These are phyloP conservation scores for Diophrys appendiculata DNA, from an alignment of 73 alveolate species.

Conservation along the genomic window DNA sequence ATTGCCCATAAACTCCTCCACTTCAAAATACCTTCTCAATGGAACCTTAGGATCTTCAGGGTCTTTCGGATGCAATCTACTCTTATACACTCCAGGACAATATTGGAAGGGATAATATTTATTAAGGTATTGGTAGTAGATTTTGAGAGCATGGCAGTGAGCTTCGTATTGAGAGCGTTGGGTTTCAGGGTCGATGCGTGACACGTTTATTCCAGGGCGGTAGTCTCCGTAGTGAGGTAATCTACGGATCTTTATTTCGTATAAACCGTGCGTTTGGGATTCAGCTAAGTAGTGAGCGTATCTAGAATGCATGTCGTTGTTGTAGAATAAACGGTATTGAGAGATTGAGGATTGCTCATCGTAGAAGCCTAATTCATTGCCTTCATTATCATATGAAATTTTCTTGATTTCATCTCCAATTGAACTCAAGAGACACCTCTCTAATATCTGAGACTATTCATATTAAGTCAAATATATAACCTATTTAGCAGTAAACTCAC, in stretches of 20 bases:
- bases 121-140: slow-evolving; percentile 28
- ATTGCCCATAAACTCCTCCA: slow-evolving; percentile 49
- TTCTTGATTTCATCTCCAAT: slow-evolving; percentile 36
- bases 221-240: slow-evolving; percentile 43
- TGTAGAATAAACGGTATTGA: slow-evolving; percentile 21
- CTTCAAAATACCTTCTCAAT: slow-evolving; percentile 40
- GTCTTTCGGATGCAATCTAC: slow-evolving; percentile 22
- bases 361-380: slow-evolving; percentile 1
- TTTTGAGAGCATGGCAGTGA: slow-evolving; percentile 22
- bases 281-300: slow-evolving; percentile 41
- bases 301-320: slow-evolving; percentile 4
- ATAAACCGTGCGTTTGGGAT: slow-evolving; percentile 33
- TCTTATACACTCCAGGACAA: slow-evolving; percentile 38
- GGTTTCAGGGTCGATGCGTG: not conserved
- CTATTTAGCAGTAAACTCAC: slow-evolving; percentile 29
- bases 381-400: slow-evolving; percentile 27
- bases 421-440: slow-evolving; percentile 10
- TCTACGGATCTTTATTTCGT: slow-evolving; percentile 33
- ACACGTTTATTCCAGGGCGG: not conserved
- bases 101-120: slow-evolving; percentile 13
- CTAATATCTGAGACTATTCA: slow-evolving; percentile 10
- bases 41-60: not conserved
- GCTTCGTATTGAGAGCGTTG: not conserved
- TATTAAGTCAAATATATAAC: not conserved
- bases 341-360: not conserved